Evolutionary conservation across 352 stramenopile species (phyloP), one percentile per base, ranked within the genome.

Genomic region (Pilasporangium apinafurcum): DNA sequence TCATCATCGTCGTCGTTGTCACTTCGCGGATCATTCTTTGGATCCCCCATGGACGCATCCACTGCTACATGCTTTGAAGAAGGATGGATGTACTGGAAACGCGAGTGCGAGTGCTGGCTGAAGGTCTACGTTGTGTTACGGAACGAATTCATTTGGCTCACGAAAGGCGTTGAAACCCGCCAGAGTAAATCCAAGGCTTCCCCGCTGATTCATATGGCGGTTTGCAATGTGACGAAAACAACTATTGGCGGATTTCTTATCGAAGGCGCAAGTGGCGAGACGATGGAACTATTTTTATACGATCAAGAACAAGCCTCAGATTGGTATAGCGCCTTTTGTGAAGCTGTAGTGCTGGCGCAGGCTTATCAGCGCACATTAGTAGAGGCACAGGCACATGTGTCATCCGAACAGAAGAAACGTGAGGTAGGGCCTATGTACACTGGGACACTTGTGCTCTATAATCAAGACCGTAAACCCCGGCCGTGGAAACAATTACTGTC

Each of bases 41-140:
- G 70, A 17, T 51, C 37, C 16, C 47, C 48, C 34, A 51, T 59
- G 24, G 26, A 35, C 21, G 28, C 50, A 12, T 13, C 37, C 16
- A 48, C 37, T 33, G 50, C 56, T 20, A 46, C 82, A 28, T n/a
- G n/a, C n/a, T n/a, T n/a, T n/a, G n/a, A n/a, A n/a, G 56, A 80
- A 35, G 73, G 66, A 28, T 89, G 77, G 77, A 83, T 86, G 64
- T 89, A 86, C 62, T 89, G 77, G 77, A 73, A 74, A 33, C 73
- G 65, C 41, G 68, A 72, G 40, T 39, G 36, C 31, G 58, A 73
- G 43, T 83, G 65, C 60, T 89, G 77, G 77, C 71, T 80, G 45
- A 89, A 89, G 54, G 77, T 89, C 40, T 86, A 70, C 54, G 73
- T 66, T 37, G 70, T 83, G 34, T 56, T 86, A 44, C 64, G 65